phyloP scores from a whole-genome alignment of 2,329 filamentous ascomycete species.

The Penicillium freii region DNA sequence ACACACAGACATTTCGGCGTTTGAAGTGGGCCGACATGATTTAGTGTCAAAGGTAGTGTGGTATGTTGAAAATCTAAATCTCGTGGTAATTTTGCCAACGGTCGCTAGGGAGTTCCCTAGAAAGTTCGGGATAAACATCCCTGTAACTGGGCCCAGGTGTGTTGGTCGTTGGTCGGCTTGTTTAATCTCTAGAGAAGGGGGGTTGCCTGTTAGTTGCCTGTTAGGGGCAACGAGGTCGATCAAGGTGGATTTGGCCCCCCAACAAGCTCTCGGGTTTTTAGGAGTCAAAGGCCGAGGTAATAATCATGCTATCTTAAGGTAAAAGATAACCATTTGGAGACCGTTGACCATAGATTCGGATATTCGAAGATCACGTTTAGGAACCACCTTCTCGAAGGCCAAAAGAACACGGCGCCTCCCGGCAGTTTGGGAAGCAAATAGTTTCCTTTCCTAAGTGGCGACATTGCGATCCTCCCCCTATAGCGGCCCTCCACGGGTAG shows the following conservation, averaged over 20 bases:
- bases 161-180: background rate
- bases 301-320: background rate
- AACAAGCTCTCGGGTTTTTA: background rate
- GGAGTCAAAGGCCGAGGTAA: background rate
- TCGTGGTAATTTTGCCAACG: background rate
- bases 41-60: constrained; percentile 1
- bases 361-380: constrained; percentile 1
- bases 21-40: constrained; percentile 3
- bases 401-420: constrained; percentile 20
- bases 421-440: constrained; percentile 21
- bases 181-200: background rate
- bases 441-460: constrained; percentile 15
- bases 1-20: constrained; percentile 2
- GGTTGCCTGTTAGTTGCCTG: background rate
- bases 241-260: background rate
- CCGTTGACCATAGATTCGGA: background rate
- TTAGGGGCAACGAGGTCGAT: constrained; percentile 2
- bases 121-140: background rate
- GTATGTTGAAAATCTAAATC: background rate
- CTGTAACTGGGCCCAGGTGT: background rate
- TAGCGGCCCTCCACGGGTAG: constrained; percentile 12
- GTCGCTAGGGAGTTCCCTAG: background rate
- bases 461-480: constrained; percentile 13
- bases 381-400: constrained; percentile 24
- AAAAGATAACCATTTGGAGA: background rate